Percentiles rank a stretch among this genome's conserved stretches.
Evolutionary conservation across 83 land plant species (phyloP).

Genomic region (Larix sibirica): DNA sequence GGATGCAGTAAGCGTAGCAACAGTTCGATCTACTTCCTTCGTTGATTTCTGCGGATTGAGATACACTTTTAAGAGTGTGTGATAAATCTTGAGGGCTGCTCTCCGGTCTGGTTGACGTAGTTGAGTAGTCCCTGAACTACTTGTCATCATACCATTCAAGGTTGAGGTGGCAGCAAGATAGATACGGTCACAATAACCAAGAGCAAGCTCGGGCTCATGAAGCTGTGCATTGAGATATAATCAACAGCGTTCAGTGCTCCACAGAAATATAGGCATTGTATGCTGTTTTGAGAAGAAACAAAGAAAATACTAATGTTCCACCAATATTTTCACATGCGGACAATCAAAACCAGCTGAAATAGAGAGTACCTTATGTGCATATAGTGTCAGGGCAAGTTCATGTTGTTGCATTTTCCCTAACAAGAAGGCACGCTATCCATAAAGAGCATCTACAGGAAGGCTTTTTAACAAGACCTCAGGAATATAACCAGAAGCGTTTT

Average conservation of each 20-base stretch:
- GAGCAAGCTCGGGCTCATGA: conserved; percentile 75
- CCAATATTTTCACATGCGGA: background rate
- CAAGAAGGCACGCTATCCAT: conserved; percentile 85
- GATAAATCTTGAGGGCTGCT: conserved; percentile 61
- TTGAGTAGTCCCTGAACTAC: background rate
- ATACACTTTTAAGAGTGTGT: conserved; percentile 85
- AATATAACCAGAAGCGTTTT: conserved; percentile 64
- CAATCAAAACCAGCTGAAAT: background rate
- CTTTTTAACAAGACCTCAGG: conserved; percentile 66
- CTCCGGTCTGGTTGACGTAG: conserved; percentile 35
- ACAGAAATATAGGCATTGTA: background rate
- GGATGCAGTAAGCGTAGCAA: conserved; percentile 30
- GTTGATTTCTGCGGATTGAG: conserved; percentile 67
- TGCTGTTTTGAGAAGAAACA: background rate
- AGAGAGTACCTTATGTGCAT: conserved; percentile 86
- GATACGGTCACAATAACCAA: conserved; percentile 89
- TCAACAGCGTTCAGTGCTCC: background rate
- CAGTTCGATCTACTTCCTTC: conserved; percentile 64
- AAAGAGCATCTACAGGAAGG: conserved; percentile 87
- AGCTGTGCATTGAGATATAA: conserved; percentile 49
- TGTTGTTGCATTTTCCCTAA: conserved; percentile 88
- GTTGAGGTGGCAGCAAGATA: conserved; percentile 29
- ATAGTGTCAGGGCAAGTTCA: conserved; percentile 86
- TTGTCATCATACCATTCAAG: conserved; percentile 1
- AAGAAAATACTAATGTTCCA: background rate